Base-by-base conservation (phyloP, 2,329 filamentous ascomycete genomes). In the Ceratocystis diversiconidia region DNA sequence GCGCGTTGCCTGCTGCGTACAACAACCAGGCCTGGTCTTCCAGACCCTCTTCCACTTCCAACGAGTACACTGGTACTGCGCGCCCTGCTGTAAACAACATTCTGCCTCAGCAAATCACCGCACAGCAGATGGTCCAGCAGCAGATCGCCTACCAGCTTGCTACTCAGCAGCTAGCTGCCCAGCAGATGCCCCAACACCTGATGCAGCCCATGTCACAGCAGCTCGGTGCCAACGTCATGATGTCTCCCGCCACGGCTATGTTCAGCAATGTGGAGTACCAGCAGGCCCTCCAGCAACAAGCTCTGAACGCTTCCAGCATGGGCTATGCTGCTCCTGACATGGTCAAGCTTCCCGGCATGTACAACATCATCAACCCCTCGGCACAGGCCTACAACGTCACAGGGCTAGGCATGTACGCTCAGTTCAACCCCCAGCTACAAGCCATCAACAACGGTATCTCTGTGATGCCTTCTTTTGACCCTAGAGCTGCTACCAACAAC, bases 361-460 rank as follows among this genome's bases (percentile, higher is more conserved):
- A 59, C 55, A 59, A 36, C 55, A 7, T 59, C 5, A 36, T 59
- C 44, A 63, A 63, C 43, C 30, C 46, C 17, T 32, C 28, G 2
- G 17, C 46, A 15, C 25, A 46, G 25, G 15, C 43, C 25, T 30
- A 32, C 44, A 52, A 52, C 7, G 28, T 36, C 6, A n/a, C 8
- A 10, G 61, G 61, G 8, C 61, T 50, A 1, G 61, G 61, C 28
- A 32, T 63, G 55, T 59, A 59, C 25, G 8, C 55, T 8, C 55
- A 59, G 28, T 59, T 59, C 55, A 59, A 59, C 41, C 61, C 61
- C 5, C 61, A 63, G 61, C 48, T 63, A 25, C 48, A 57, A 6
- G 32, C 48, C 32, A n/a, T 50, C 2, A 63, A 63, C 25, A 44
- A 19, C 22, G 30, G 41, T 1, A 17, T 44, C n/a, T 36, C 46